Percentiles rank a stretch among this genome's conserved stretches.
These are phyloP conservation scores for Calonectria fujianensis DNA, from an alignment of 2,329 filamentous ascomycete genomes.

Conservation along the genomic window DNA sequence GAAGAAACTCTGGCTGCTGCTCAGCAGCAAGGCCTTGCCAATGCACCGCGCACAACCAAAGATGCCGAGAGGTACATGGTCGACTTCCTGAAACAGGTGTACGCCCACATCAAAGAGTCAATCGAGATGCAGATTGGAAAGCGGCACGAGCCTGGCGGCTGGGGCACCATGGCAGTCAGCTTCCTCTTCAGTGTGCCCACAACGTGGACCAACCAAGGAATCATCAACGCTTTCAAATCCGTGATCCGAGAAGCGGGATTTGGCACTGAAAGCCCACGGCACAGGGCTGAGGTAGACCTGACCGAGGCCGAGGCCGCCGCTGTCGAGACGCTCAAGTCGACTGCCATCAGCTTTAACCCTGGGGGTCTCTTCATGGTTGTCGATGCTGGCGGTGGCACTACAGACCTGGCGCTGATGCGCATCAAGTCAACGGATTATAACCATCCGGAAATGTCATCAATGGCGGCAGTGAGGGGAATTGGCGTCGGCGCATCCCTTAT, in stretches of 20 bases:
- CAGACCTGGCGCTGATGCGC: constrained; percentile 67
- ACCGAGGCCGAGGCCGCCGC: constrained; percentile 70
- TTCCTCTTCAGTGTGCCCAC: constrained; percentile 76
- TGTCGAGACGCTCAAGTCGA: constrained; percentile 67
- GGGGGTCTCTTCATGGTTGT: constrained; percentile 66
- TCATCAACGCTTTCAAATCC: constrained; percentile 70
- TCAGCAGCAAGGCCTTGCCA: constrained; percentile 65
- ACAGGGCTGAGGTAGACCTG: constrained; percentile 65
- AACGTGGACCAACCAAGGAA: constrained; percentile 70
- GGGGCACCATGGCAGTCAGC: constrained; percentile 67
- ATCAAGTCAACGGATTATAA: constrained; percentile 56
- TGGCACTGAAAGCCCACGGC: constrained; percentile 62
- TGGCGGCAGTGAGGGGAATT: constrained; percentile 65
- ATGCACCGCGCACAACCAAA: constrained; percentile 62
- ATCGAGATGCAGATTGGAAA: constrained; percentile 64
- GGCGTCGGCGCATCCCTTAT: constrained; percentile 69
- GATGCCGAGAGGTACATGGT: constrained; percentile 68
- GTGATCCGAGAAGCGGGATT: constrained; percentile 70
- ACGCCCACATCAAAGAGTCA: constrained; percentile 68
- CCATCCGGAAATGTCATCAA: constrained; percentile 58
- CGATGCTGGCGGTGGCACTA: constrained; percentile 68
- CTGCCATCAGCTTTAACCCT: constrained; percentile 60
- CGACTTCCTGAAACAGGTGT: constrained; percentile 70
- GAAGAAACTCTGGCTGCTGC: constrained; percentile 64
- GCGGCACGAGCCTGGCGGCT: constrained; percentile 59